Conservation (phyloP, 208 protist species). For the Crithidia mellificae region DNA sequence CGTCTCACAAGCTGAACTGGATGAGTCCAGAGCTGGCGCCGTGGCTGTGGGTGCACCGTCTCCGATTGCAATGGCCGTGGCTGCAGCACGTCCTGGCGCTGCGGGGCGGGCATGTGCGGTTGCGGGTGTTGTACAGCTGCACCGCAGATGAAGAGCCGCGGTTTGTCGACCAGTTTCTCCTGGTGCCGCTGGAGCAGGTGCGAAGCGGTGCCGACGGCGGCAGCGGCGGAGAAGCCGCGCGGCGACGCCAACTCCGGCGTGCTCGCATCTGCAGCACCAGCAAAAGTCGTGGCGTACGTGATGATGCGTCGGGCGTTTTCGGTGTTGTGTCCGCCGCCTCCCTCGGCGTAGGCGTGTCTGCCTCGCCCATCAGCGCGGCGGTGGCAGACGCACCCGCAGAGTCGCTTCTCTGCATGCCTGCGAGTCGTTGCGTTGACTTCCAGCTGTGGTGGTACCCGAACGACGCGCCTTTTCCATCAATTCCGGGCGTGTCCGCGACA, state of each 20-base stretch:
- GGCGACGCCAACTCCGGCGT: too few relatives aligned
- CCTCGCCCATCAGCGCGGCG: background rate
- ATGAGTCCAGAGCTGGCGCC: conserved; percentile 21
- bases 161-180: conserved; percentile 4
- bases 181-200: conserved; percentile 19
- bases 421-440: conserved; percentile 12
- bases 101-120: conserved; percentile 30
- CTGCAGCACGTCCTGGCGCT: conserved; percentile 32
- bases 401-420: conserved; percentile 23
- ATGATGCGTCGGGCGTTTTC: background rate
- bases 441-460: conserved; percentile 33
- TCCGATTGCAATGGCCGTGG: conserved; percentile 38
- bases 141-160: background rate
- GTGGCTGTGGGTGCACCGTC: conserved; percentile 22
- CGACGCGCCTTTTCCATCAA: background rate
- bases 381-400: background rate
- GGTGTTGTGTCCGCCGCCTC: conserved; percentile 8
- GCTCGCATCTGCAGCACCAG: background rate
- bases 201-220: background rate
- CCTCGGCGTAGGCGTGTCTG: too few relatives aligned
- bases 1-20: background rate
- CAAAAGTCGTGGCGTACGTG: too few relatives aligned
- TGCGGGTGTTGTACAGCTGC: conserved; percentile 3
- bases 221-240: background rate
- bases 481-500: background rate